Percentiles rank a stretch among this genome's conserved stretches.
Evolutionary conservation across 768 basidiomycete genomes (phyloP).

Genomic region (Pleurotus djamor): DNA sequence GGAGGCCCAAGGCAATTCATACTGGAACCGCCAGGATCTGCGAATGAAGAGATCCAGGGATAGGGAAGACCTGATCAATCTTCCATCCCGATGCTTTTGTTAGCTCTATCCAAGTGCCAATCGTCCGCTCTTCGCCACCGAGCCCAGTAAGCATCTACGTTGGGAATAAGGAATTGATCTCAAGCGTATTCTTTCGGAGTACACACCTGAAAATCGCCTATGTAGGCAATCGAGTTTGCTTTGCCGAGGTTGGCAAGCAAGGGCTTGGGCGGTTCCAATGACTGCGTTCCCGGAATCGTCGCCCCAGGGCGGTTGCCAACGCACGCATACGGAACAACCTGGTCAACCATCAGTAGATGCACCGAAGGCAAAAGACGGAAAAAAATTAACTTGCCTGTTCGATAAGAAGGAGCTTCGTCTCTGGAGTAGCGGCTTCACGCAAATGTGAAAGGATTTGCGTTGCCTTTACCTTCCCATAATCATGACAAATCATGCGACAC

Average conservation of each 20-base stretch:
- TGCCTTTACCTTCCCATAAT: slow-evolving; percentile 21
- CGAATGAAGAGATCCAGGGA: not conserved
- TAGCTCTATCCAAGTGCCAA: slow-evolving; percentile 18
- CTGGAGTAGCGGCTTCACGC: slow-evolving; percentile 16
- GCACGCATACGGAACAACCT: slow-evolving; percentile 16
- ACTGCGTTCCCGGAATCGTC: not conserved
- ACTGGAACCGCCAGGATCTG: not conserved
- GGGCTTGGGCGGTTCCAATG: slow-evolving; percentile 16
- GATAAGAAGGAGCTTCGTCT: slow-evolving; percentile 21
- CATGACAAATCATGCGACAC: slow-evolving; percentile 27
- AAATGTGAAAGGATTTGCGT: slow-evolving; percentile 21
- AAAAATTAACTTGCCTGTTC: slow-evolving; percentile 7
- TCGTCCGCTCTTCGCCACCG: slow-evolving; percentile 26
- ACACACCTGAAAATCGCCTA: slow-evolving; percentile 22
- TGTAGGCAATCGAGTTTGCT: slow-evolving; percentile 14
- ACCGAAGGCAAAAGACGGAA: not conserved
- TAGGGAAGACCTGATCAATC: not conserved
- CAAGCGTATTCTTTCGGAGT: not conserved
- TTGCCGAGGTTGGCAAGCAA: slow-evolving; percentile 23
- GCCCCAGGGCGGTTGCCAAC: not conserved
- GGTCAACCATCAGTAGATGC: not conserved
- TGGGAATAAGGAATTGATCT: not conserved
- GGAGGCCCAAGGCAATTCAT: too few relatives aligned
- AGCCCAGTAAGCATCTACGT: slow-evolving; percentile 23
- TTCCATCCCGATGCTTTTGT: slow-evolving; percentile 24